A percentile compares a stretch with the other conserved stretches of the same genome.
phyloP scores from a whole-genome alignment of 2,329 filamentous ascomycete genomes.

The Colletotrichum cuscutae region DNA sequence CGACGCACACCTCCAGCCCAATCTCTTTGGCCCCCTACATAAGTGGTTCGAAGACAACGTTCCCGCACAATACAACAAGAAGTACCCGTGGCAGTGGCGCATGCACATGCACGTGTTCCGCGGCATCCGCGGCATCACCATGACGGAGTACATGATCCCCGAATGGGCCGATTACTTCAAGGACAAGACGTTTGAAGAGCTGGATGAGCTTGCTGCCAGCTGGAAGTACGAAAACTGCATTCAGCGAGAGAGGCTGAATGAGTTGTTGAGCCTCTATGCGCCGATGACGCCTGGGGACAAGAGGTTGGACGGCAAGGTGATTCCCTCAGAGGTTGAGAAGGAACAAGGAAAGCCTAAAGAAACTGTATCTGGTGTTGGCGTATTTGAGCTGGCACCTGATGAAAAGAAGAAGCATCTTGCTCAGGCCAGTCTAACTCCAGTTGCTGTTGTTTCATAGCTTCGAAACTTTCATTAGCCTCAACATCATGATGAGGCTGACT shows the following conservation, averaged over 20 bases:
- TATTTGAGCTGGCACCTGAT: conserved; percentile 43
- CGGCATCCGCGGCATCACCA: conserved; percentile 38
- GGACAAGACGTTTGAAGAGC: conserved; percentile 51
- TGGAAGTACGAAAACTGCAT: conserved; percentile 63
- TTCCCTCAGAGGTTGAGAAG: conserved; percentile 32
- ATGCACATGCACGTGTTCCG: conserved; percentile 41
- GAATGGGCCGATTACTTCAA: conserved; percentile 59
- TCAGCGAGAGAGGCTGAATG: conserved; percentile 58
- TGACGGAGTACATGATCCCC: conserved; percentile 55
- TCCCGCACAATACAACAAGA: conserved; percentile 36
- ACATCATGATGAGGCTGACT: not conserved
- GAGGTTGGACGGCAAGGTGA: conserved; percentile 42
- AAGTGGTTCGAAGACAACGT: conserved; percentile 40
- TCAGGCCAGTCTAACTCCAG: not conserved
- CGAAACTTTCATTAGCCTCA: no score
- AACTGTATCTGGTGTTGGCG: conserved; percentile 41
- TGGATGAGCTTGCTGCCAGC: conserved; percentile 57
- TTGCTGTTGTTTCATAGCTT: conserved; percentile 10
- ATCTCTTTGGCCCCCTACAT: conserved; percentile 37
- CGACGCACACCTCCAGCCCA: conserved; percentile 45
- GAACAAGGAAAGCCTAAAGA: conserved; percentile 21
- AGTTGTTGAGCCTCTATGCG: conserved; percentile 37
- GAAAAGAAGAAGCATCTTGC: conserved; percentile 38
- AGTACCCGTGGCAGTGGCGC: conserved; percentile 40
- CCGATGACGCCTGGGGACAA: conserved; percentile 40